Evolutionary conservation across 805 yeast genomes (phyloP), one percentile per base, ranked within the genome.

Genomic region (Wickerhamomyces bovis): DNA sequence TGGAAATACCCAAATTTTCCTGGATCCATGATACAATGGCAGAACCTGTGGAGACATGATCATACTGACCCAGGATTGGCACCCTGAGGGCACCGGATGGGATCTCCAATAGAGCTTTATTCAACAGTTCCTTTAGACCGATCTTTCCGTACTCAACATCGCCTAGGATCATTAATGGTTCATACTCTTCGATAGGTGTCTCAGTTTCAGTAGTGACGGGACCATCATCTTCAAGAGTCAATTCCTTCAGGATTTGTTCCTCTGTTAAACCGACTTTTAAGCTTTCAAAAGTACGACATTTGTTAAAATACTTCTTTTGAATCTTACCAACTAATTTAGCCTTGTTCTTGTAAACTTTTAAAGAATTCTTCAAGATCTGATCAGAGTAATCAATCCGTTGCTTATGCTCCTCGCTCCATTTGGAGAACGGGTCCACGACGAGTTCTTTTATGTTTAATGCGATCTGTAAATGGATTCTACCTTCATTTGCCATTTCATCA

Each of bases 371-470:
- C 38, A 87, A 65, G 6, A 73, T 69, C 47, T 73, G 69, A 45
- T 81, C 83, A 16, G 86, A 78, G 56, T 75, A 78, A 36, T 76
- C 79, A 2, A 88, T 74, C 41, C 95, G 68, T 53, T 77, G 77
- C 44, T 75, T 75, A 64, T 88, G 95, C 44, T 83, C 89, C 16
- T 68, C 70, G 38, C 89, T 75, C 95, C 95, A 89, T 55, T 76
- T 75, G 11, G 77, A 63, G 57, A 88, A 88, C 1, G 95, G 96
- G 21, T 72, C 73, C 43, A 85, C 60, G 1, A 88, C 92, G 62
- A 78, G 67, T 1, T 67, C 56, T 46, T 76, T 74, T 49, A 88
- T 81, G 52, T 76, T 78, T 5, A 74, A 69, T 1, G 92, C 85
- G 23, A 87, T 77, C 42, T 75, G 74, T 39, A 78, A 47, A 60